Conservation (phyloP, 2,329 filamentous ascomycete species). For the Chaetomium olivaceum region DNA sequence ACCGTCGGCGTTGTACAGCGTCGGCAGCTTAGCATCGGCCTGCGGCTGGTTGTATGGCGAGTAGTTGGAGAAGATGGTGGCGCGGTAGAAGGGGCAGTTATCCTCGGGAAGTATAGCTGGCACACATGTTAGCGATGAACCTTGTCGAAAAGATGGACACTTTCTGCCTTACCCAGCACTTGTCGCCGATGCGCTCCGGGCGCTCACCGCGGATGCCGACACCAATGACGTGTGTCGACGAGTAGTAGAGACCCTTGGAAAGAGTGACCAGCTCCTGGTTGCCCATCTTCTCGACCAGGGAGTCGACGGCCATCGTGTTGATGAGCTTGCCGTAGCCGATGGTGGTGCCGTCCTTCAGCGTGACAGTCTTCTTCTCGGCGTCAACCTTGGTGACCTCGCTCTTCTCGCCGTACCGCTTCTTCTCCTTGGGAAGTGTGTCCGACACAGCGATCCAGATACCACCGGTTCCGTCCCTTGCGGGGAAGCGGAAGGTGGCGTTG, state of each 20-base stretch:
- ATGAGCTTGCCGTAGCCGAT: slow-evolving; percentile 90
- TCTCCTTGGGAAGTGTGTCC: slow-evolving; percentile 87
- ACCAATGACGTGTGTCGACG: slow-evolving; percentile 94
- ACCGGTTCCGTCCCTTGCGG: slow-evolving; percentile 90
- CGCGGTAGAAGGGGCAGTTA: slow-evolving; percentile 98
- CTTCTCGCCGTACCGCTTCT: slow-evolving; percentile 84
- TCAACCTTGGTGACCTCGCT: slow-evolving; percentile 85
- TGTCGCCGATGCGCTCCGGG: slow-evolving; percentile 95
- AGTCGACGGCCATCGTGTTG: slow-evolving; percentile 94
- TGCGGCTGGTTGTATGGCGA: slow-evolving; percentile 96
- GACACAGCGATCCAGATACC: slow-evolving; percentile 99
- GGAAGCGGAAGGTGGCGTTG: slow-evolving; percentile 98
- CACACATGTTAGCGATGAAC: slow-evolving; percentile 29
- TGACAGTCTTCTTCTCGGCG: slow-evolving; percentile 79
- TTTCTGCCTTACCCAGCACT: slow-evolving; percentile 79
- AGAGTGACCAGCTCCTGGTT: slow-evolving; percentile 80
- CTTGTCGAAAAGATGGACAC: too few species aligned
- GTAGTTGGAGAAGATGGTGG: slow-evolving; percentile 99
- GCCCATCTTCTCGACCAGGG: slow-evolving; percentile 81
- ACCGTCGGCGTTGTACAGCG: slow-evolving; percentile 81
- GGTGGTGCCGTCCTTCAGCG: slow-evolving; percentile 79
- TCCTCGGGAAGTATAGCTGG: slow-evolving; percentile 95
- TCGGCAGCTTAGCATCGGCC: slow-evolving; percentile 78
- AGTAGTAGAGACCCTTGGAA: slow-evolving; percentile 93
- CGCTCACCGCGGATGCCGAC: slow-evolving; percentile 89